Evolutionary conservation across 1,284 basidiomycete species (phyloP).

Genomic region (Ustilago trichophora): DNA sequence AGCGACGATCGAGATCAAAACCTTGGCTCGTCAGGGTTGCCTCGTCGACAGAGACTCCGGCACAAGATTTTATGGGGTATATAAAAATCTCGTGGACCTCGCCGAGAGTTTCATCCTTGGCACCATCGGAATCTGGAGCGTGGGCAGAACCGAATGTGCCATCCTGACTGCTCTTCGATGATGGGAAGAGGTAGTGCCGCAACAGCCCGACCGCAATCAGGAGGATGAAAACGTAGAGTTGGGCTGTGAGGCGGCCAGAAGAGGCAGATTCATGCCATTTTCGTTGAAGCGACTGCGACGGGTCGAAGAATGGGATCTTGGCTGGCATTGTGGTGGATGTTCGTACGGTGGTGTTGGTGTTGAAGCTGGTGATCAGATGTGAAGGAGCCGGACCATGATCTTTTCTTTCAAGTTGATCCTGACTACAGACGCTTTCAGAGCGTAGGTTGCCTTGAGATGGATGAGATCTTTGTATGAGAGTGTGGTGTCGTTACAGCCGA

Average conservation of each 20-base stretch:
- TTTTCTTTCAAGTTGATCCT: too few relatives aligned
- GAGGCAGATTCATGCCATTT: conserved; percentile 22
- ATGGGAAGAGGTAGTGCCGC: conserved; percentile 15
- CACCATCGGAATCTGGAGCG: conserved; percentile 8
- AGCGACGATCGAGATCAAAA: conserved; percentile 52
- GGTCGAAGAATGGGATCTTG: conserved; percentile 32
- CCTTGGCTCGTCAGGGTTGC: conserved; percentile 36
- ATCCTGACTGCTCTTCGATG: not conserved
- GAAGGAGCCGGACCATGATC: too few relatives aligned
- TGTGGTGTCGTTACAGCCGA: too few relatives aligned
- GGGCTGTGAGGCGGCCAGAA: conserved; percentile 17
- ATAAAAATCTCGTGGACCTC: conserved; percentile 41
- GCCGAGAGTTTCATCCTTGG: conserved; percentile 47
- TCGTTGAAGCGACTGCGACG: conserved; percentile 33
- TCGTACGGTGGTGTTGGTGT: not conserved
- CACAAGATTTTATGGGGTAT: conserved; percentile 57
- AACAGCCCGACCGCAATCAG: conserved; percentile 28
- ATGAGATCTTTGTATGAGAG: too few relatives aligned
- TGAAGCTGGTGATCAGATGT: not conserved
- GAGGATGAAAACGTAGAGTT: conserved; percentile 37
- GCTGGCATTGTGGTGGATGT: conserved; percentile 32
- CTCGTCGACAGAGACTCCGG: conserved; percentile 18
- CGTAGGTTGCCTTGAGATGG: too few relatives aligned
- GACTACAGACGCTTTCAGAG: too few relatives aligned
- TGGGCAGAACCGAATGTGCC: conserved; percentile 3